Evolutionary conservation across 768 basidiomycete species (phyloP), one percentile per base, ranked within the genome.

Genomic region (Fomitopsis serialis): DNA sequence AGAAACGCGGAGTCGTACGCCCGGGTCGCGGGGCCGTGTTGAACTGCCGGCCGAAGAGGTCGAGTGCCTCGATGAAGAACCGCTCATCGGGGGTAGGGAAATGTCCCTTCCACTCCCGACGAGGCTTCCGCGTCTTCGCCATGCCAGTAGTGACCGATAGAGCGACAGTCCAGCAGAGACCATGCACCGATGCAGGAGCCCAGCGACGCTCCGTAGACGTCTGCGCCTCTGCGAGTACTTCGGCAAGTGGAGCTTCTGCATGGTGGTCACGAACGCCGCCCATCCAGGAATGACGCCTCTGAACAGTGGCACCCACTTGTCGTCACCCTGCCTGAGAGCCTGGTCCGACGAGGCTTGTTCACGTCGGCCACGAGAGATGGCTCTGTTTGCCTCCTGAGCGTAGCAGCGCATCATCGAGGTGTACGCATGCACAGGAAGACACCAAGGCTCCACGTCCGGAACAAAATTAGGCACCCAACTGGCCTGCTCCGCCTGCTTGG

Each of bases 381-480:
- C 67, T 57, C 64, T 65, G 42, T 62, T 65, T n/a, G 74, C 75
- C 62, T 80, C 76, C 3, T 63, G 59, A 1, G 70, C 76, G 56
- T 87, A 89, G 29, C 79, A 70, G 45, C 81, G 74, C 52, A 92
- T 64, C 82, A 91, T 88, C 46, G 78, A 69, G 1, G 87, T 91
- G 63, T 89, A 92, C 1, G 85, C 81, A 9, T 82, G 73, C 2
- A 83, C 68, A 8, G 83, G 79, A 19, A 92, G 67, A 50, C 73
- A 73, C 89, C 89, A 93, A 0, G 85, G 81, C 21, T 56, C 43
- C 22, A 67, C 56, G 17, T 59, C 60, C 15, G 63, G 56, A 9
- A 59, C 57, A 19, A 58, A 54, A 11, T 50, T 55, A 7, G 64
- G 61, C 0, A 60, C 49, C 75, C 79, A 81, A 56, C 86, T 89